Evolutionary conservation across 768 basidiomycete genomes (phyloP), one percentile per base, ranked within the genome.

Genomic region (Auricularia heimuer): DNA sequence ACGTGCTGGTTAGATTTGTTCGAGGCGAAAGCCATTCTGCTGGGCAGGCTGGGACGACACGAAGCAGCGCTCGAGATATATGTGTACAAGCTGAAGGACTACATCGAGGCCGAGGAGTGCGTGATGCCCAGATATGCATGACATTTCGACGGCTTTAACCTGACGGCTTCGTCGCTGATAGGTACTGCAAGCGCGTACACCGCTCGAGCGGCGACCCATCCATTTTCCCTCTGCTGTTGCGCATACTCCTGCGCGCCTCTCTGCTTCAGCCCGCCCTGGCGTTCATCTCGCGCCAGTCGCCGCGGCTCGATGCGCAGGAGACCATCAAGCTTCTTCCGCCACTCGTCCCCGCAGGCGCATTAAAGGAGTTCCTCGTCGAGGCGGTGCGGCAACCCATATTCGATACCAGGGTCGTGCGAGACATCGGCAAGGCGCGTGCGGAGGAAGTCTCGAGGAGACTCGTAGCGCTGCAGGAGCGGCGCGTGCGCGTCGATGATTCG

Each of bases 51-150:
- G 66, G 93, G 90, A 1, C 85, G 92, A 63, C 96, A 98, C 67
- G 93, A 97, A 67, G 92, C 88, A 67, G 94, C 96, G 0, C 82
- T 98, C n/a, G 92, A 95, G 71, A 82, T 96, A 14, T 99, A 98
- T 73, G 94, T 95, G 4, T 89, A 98, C 71, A 85, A 86, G 42
- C 79, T 98, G 37, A 82, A 87, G 45, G 89, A 95, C 71, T 93
- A 88, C 73, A 67, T 76, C 34, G 93, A 93, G 67, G 97, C 97
- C 0, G 97, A 98, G 78, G 86, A 90, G 92, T 95, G 70, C 68
- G 87, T 73, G 21, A 16, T 33, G 14, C 29, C 12, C 14, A 62
- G 39, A n/a, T 14, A 34, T 64, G 29, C 44, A 65, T 39, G 12
- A 54, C 36, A 54, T 66, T 21, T 44, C 6, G 29, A 63, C 14